phyloP scores from a whole-genome alignment of 805 yeast genomes.

The Pichia gijzeniarum region DNA sequence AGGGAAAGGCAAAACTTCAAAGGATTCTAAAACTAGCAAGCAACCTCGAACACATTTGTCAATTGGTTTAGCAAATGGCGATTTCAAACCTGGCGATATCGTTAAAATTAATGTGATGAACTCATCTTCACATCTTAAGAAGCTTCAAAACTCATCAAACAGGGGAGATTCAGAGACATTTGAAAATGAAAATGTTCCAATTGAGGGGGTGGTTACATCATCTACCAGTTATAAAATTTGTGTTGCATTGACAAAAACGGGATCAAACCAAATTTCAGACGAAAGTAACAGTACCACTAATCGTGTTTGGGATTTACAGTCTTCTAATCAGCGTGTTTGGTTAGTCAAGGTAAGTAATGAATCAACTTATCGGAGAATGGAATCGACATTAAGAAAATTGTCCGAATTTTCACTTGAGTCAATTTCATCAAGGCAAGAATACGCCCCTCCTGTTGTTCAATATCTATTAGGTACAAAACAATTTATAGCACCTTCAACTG shows the following conservation, averaged over 20 bases:
- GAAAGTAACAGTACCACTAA: background rate
- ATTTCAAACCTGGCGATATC: constrained; percentile 68
- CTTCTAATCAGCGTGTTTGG: constrained; percentile 41
- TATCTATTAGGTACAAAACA: constrained; percentile 40
- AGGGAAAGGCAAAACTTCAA: no score
- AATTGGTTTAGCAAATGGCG: constrained; percentile 15
- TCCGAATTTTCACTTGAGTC: constrained; percentile 36
- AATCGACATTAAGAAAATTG: constrained; percentile 63
- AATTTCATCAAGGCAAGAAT: constrained; percentile 22
- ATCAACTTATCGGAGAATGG: constrained; percentile 72
- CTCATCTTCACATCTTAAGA: constrained; percentile 16
- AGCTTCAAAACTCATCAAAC: constrained; percentile 28
- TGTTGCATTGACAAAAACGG: constrained; percentile 42
- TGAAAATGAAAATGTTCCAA: constrained; percentile 19
- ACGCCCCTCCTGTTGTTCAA: constrained; percentile 30
- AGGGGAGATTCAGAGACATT: constrained; percentile 22
- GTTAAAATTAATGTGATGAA: constrained; percentile 47
- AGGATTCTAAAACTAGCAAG: no score
- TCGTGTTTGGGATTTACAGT: constrained; percentile 7
- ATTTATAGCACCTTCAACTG: constrained; percentile 27
- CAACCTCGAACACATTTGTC: constrained; percentile 30
- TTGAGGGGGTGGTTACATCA: constrained; percentile 64
- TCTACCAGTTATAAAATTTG: constrained; percentile 41
- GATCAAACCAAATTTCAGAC: background rate
- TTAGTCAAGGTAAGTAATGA: constrained; percentile 62